These are phyloP conservation scores for Pseudonitzschia pungens DNA, from an alignment of 108 stramenopile species.

Conservation along the genomic window DNA sequence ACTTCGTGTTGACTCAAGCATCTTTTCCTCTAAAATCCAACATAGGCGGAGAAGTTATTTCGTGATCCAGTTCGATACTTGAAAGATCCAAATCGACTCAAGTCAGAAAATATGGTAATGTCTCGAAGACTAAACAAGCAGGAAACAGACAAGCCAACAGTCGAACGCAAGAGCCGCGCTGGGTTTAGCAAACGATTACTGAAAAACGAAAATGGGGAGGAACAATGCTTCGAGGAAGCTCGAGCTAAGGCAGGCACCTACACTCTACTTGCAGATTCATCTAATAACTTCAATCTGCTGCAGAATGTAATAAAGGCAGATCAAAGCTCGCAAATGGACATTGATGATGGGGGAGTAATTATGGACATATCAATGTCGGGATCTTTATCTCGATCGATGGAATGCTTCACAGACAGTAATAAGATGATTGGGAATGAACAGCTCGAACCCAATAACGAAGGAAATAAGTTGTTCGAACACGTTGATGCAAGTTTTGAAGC, in stretches of 20 bases:
- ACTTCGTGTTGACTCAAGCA: neutral
- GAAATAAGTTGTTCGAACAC: slow-evolving; percentile 19
- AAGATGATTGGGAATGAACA: slow-evolving; percentile 5
- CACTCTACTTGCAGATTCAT: slow-evolving; percentile 31
- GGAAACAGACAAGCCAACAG: slow-evolving; percentile 4
- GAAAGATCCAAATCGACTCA: slow-evolving; percentile 55
- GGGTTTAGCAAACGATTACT: slow-evolving; percentile 58
- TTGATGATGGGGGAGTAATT: slow-evolving; percentile 40
- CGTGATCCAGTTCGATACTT: slow-evolving; percentile 78
- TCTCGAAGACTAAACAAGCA: neutral
- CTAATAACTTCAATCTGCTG: slow-evolving; percentile 57
- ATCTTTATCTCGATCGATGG: slow-evolving; percentile 16
- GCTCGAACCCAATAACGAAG: neutral
- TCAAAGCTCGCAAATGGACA: slow-evolving; percentile 55
- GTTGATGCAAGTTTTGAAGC: slow-evolving; percentile 25
- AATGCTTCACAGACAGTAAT: slow-evolving; percentile 28
- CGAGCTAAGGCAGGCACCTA: slow-evolving; percentile 43
- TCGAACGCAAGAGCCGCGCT: slow-evolving; percentile 16
- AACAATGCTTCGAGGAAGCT: slow-evolving; percentile 78
- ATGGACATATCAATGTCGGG: slow-evolving; percentile 29
- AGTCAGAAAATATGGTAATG: slow-evolving; percentile 30
- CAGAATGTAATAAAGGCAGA: slow-evolving; percentile 12
- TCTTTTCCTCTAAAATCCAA: neutral
- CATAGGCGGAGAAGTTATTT: slow-evolving; percentile 58
- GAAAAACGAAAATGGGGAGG: slow-evolving; percentile 48